Base-by-base conservation (phyloP, 176 grass and related monocot genomes). In the Eragrostis nindensis region DNA sequence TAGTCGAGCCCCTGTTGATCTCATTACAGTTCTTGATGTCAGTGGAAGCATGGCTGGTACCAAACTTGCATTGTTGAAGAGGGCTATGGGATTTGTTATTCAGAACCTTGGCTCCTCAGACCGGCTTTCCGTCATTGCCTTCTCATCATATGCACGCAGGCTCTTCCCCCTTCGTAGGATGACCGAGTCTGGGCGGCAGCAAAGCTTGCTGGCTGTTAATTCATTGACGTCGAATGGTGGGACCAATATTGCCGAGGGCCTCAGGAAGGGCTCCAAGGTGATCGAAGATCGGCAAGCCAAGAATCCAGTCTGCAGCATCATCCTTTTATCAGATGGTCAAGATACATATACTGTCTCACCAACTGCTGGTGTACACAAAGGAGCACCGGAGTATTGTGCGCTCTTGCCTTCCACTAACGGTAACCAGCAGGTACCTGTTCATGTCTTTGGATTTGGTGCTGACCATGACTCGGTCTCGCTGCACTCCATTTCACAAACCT, bases 71-170 rank as follows among this genome's bases (percentile, higher is more conserved):
- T 73, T 97, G 82, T 86, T 97, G 61, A 97, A 97, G 80, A 91
- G 89, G 75, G 94, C 94, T 54, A 94, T 97, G 95, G 95, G 95
- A 4, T 97, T 97, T 90, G 95, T 97, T 44, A 97, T 94, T 79
- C 95, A 97, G 73, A 94, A 92, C 67, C 92, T 97, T 86, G 92
- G 90, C 38, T 85, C 95, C 53, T 84, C 86, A 15, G 95, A 97
- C 25, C 85, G 94, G 9, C 87, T 97, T 41, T 97, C 92, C 5
- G 87, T 97, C 66, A 85, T 97, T 30, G 80, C 92, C 77, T 97
- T 97, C 92, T 97, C 95, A 39, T 97, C 95, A 29, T 89, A 76
- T 18, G 92, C 95, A 70, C 85, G 92, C 13, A 87, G 95, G 29
- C 87, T 94, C 27, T 97, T 97, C 82, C 95, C 89, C 2, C 92